These are phyloP conservation scores for Aspergillus bertholletiae DNA, from an alignment of 495 filamentous ascomycete genomes.

Conservation along the genomic window DNA sequence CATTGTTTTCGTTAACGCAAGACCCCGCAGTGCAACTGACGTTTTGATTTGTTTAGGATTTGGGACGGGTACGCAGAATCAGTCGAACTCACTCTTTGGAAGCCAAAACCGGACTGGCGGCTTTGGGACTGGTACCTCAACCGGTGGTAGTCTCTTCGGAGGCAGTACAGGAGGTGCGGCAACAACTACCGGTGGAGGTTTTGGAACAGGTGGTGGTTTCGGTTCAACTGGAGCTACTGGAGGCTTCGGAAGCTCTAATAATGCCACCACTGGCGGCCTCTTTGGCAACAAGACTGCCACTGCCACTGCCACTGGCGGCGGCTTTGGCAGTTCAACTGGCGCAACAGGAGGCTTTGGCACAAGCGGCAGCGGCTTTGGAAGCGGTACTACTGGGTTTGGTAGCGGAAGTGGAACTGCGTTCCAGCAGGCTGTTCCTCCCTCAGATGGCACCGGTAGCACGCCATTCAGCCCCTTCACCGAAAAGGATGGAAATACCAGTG, in stretches of 20 bases:
- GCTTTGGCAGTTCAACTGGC: conserved; percentile 28
- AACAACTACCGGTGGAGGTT: conserved; percentile 44
- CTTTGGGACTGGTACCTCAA: conserved; percentile 30
- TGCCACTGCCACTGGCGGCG: conserved; percentile 28
- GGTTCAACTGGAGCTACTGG: conserved; percentile 13
- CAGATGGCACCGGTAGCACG: conserved; percentile 67
- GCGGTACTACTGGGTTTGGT: conserved; percentile 36
- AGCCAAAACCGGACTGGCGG: conserved; percentile 39
- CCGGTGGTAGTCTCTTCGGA: conserved; percentile 51
- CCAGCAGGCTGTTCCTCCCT: conserved; percentile 35
- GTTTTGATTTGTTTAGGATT: conserved; percentile 28
- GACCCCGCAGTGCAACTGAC: not conserved
- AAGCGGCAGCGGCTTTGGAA: conserved; percentile 22
- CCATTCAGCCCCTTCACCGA: conserved; percentile 75
- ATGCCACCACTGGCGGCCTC: conserved; percentile 23
- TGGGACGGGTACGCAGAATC: conserved; percentile 31
- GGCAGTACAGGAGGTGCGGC: conserved; percentile 29
- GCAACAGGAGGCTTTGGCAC: conserved; percentile 26
- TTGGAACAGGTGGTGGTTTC: conserved; percentile 23
- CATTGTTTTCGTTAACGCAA: conserved; percentile 9
- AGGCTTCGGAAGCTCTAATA: conserved; percentile 4
- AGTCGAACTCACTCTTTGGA: conserved; percentile 37
- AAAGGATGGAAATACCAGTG: conserved; percentile 63
- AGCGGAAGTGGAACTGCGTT: conserved; percentile 46
- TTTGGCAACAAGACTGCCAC: conserved; percentile 47